Conservation (phyloP, 2,329 filamentous ascomycete species). For the Hirsutella thompsonii region DNA sequence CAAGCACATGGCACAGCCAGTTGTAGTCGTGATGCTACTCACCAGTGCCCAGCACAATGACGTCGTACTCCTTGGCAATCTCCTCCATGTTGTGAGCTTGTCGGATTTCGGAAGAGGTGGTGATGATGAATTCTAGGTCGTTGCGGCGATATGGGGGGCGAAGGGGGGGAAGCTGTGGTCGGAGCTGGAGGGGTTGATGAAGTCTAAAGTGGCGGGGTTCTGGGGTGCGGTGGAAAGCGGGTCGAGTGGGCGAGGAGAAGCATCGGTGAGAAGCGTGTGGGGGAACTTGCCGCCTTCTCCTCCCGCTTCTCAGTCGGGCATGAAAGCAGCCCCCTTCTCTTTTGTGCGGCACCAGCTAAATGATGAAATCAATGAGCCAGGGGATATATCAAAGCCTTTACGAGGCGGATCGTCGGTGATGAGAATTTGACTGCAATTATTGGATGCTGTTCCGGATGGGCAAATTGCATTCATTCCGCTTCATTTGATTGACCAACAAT, state of each 20-base stretch:
- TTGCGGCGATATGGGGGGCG: not conserved
- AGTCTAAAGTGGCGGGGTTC: slow-evolving; percentile 13
- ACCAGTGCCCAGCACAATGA: slow-evolving; percentile 97
- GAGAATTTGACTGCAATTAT: too few species aligned
- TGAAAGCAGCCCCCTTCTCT: not conserved
- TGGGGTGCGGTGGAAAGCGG: too few species aligned
- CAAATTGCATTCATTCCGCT: too few species aligned
- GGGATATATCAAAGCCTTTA: too few species aligned
- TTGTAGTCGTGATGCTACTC: slow-evolving; percentile 24
- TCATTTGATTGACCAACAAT: too few species aligned
- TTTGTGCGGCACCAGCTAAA: too few species aligned
- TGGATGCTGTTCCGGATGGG: too few species aligned
- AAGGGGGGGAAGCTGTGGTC: not conserved
- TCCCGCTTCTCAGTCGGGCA: slow-evolving; percentile 4
- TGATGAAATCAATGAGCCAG: too few species aligned
- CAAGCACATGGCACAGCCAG: not conserved
- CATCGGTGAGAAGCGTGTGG: slow-evolving; percentile 13
- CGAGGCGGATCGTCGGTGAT: too few species aligned
- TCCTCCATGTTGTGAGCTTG: slow-evolving; percentile 64
- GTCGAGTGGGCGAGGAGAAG: slow-evolving; percentile 1
- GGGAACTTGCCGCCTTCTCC: slow-evolving; percentile 2
- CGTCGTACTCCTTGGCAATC: slow-evolving; percentile 96
- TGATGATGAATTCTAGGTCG: not conserved
- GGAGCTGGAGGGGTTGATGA: slow-evolving; percentile 11
- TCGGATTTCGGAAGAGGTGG: not conserved